Percentiles rank a stretch among this genome's conserved stretches.
These are phyloP conservation scores for Akanthomyces uredinophilus DNA, from an alignment of 2,329 filamentous ascomycete genomes.

Conservation along the genomic window DNA sequence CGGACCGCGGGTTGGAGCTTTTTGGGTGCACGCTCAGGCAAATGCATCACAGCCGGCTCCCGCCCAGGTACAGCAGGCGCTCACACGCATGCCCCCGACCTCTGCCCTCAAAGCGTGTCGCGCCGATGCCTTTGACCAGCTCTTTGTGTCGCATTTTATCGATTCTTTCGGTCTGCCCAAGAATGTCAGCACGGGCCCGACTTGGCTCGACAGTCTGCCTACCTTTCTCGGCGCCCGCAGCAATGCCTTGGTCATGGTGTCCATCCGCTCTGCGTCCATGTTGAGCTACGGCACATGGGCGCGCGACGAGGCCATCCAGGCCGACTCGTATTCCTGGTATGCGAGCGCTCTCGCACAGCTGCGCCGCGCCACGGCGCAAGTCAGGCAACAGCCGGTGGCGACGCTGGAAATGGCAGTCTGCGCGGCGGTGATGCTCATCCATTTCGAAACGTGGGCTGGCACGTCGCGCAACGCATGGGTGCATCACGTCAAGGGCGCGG, in stretches of 20 bases:
- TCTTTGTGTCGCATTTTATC: conserved; percentile 9
- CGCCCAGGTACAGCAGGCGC: neutral
- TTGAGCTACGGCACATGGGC: conserved; percentile 12
- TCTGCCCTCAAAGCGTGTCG: neutral
- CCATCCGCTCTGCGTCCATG: conserved; percentile 11
- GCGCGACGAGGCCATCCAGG: neutral
- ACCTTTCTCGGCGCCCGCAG: neutral
- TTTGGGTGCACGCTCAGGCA: conserved; percentile 9
- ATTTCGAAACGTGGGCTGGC: conserved; percentile 5
- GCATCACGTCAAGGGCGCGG: conserved; percentile 9
- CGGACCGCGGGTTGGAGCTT: neutral
- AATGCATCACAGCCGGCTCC: neutral
- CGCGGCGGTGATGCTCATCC: conserved; percentile 11
- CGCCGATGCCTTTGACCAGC: conserved; percentile 7
- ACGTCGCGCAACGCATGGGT: conserved; percentile 3
- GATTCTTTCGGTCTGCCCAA: conserved; percentile 2
- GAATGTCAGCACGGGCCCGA: neutral
- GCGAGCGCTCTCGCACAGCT: conserved; percentile 3
- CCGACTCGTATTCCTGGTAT: conserved; percentile 3
- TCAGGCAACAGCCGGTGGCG: neutral
- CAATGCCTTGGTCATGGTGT: neutral
- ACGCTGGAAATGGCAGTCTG: neutral
- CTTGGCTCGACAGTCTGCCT: conserved; percentile 7
- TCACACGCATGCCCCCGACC: neutral
- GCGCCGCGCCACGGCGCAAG: neutral